These are phyloP conservation scores for Tricholoma furcatifolium DNA, from an alignment of 768 basidiomycete species.

Conservation along the genomic window DNA sequence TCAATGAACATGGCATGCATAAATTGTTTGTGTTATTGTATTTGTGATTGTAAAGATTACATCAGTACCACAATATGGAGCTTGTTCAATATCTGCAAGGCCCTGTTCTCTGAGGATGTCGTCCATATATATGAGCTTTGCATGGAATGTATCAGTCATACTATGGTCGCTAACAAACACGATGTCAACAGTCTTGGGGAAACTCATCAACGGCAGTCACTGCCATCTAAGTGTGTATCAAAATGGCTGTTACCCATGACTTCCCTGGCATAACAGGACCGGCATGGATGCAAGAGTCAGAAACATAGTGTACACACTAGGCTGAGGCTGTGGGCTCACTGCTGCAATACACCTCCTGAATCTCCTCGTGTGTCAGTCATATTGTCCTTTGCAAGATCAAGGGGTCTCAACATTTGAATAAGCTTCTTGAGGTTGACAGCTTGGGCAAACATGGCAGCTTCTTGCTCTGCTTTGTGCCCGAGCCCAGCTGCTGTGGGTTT, in stretches of 20 bases:
- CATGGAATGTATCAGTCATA: conserved; percentile 83
- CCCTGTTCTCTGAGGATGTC: conserved; percentile 69
- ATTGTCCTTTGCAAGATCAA: conserved; percentile 79
- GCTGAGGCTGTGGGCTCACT: conserved; percentile 36
- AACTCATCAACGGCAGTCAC: too few relatives aligned
- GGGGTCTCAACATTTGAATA: conserved; percentile 65
- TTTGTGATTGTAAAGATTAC: conserved; percentile 70
- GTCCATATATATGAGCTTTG: conserved; percentile 71
- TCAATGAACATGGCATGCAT: conserved; percentile 94
- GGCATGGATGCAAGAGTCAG: conserved; percentile 20
- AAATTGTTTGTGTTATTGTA: conserved; percentile 76
- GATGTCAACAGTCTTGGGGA: conserved; percentile 81
- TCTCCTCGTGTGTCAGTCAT: conserved; percentile 90
- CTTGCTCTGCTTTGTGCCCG: conserved; percentile 80
- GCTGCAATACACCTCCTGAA: conserved; percentile 87
- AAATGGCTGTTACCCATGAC: too few relatives aligned
- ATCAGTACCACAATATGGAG: not conserved
- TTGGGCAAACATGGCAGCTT: conserved; percentile 85
- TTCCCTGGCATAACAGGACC: too few relatives aligned
- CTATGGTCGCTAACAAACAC: conserved; percentile 90
- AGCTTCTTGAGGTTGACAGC: conserved; percentile 83
- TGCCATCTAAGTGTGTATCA: too few relatives aligned
- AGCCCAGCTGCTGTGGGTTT: conserved; percentile 79
- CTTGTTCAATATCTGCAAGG: conserved; percentile 46
- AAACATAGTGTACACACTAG: conserved; percentile 39